Base-by-base conservation (phyloP, 345 rosid species). In the Eucalyptus grandis region DNA sequence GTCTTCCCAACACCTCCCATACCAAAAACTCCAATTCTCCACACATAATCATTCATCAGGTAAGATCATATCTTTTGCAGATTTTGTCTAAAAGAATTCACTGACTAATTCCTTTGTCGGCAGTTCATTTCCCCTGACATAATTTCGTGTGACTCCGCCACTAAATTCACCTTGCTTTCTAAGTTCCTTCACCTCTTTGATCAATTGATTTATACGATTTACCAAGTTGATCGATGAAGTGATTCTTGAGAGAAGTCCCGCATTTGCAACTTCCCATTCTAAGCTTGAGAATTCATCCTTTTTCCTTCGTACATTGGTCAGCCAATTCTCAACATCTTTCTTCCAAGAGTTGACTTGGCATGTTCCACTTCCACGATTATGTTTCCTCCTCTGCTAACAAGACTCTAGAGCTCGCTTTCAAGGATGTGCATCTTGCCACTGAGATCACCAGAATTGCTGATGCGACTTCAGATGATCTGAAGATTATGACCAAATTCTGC, bases 1-100 rank as follows among this genome's bases (percentile, higher is more conserved):
- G 89, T 90, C 60, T 89, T 89, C 44, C 90, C 89, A 4, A 65
- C 46, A 24, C 89, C 87, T 69, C 87, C n/a, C n/a, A n/a, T n/a
- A n/a, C n/a, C n/a, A n/a, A n/a, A 90, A 65, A 88, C 58, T 21
- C 89, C 92, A 50, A 86, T 88, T 8, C 40, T 89, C 22, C 54
- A 22, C 9, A 77, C 44, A 5, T 88, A 6, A 44, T n/a, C 87
- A 31, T 56, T 60, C 46, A 10, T 47, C 47, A 89, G 27, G 40
- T 26, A 47, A 31, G 22, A 62, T 62, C 14, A 7, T 62, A 62
- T 14, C 37, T 30, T 62, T 62, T 49, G 49, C 87, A 56, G 62
- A 72, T 49, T 46, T 65, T 53, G 22, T 49, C 87, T 86, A 58
- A 88, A 86, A 7, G 81, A 37, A 43, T 88, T 88, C 4, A 1